Percentiles rank a stretch among this genome's conserved stretches.
These are phyloP conservation scores for Chenopodium quinoa DNA, from an alignment of 148 eudicot genomes.

Conservation along the genomic window DNA sequence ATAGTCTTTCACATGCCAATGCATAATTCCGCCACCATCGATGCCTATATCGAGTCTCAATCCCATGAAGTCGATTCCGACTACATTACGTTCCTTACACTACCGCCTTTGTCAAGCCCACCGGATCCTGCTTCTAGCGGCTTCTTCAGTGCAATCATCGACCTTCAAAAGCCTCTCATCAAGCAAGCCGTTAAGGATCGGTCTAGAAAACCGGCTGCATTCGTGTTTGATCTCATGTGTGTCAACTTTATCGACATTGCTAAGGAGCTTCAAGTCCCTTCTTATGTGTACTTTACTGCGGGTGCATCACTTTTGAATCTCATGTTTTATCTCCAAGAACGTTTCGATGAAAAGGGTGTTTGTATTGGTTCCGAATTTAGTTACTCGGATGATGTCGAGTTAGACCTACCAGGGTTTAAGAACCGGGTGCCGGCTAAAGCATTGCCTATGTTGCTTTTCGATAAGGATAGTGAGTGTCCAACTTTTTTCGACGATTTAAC, in stretches of 20 bases:
- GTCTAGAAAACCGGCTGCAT: slow-evolving; percentile 10
- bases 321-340: slow-evolving; percentile 16
- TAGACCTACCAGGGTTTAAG: slow-evolving; percentile 26
- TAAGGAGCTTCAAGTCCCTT: slow-evolving; percentile 30
- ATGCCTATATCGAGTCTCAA: slow-evolving; percentile 25
- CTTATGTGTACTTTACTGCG: slow-evolving; percentile 32
- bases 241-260: slow-evolving; percentile 31
- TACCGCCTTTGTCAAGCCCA: slow-evolving; percentile 16
- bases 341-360: slow-evolving; percentile 11
- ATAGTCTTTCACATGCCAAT: slow-evolving; percentile 34
- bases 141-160: slow-evolving; percentile 4
- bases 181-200: slow-evolving; percentile 20
- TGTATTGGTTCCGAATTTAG: neutral
- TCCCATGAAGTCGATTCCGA: slow-evolving; percentile 14
- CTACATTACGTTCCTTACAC: slow-evolving; percentile 13
- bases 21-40: neutral
- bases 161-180: slow-evolving; percentile 28
- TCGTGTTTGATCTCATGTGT: slow-evolving; percentile 36
- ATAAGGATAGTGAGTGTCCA: slow-evolving; percentile 23
- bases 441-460: slow-evolving; percentile 21
- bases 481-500: neutral
- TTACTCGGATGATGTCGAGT: slow-evolving; percentile 13
- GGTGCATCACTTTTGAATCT: slow-evolving; percentile 19
- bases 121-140: neutral
- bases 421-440: slow-evolving; percentile 28